Evolutionary conservation across 352 stramenopile species (phyloP).

Genomic region (Phytophthora parvispora): DNA sequence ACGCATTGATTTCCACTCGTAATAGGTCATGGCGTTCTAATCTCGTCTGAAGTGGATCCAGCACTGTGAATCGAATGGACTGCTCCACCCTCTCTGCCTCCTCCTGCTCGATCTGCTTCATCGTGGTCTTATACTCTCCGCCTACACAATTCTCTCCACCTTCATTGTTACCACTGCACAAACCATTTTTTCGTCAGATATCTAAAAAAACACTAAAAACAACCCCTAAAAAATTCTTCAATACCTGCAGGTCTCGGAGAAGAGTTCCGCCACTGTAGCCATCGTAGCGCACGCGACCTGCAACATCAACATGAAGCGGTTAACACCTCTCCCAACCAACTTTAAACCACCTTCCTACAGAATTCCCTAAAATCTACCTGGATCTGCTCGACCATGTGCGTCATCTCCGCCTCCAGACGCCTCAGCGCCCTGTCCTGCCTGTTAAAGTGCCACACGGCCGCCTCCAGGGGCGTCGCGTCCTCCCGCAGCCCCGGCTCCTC

Average conservation of each 20-base stretch:
- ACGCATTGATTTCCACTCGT: conserved; percentile 41
- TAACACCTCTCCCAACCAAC: not conserved
- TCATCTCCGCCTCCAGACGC: conserved; percentile 56
- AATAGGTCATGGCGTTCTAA: conserved; percentile 65
- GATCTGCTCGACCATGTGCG: conserved; percentile 67
- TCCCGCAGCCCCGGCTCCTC: conserved; percentile 10
- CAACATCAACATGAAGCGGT: not conserved
- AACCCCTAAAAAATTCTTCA: not conserved
- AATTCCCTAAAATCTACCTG: conserved; percentile 39
- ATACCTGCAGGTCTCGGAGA: conserved; percentile 64
- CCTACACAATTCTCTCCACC: conserved; percentile 19
- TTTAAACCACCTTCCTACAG: not conserved
- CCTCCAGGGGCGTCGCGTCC: conserved; percentile 39
- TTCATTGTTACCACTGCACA: conserved; percentile 30
- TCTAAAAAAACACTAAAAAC: conserved; percentile 6
- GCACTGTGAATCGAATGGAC: conserved; percentile 80
- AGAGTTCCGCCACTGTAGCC: conserved; percentile 61
- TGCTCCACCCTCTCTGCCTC: conserved; percentile 78
- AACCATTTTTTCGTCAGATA: not conserved
- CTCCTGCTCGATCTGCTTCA: conserved; percentile 67
- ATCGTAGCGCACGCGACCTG: conserved; percentile 55
- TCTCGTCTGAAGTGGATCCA: conserved; percentile 67
- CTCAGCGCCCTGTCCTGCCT: conserved; percentile 60
- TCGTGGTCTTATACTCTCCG: conserved; percentile 55
- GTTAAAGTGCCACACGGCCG: conserved; percentile 57